Evolutionary conservation across 1,139 yeast species (phyloP), one percentile per base, ranked within the genome.

Genomic region (Yamadazyma trypodendri): DNA sequence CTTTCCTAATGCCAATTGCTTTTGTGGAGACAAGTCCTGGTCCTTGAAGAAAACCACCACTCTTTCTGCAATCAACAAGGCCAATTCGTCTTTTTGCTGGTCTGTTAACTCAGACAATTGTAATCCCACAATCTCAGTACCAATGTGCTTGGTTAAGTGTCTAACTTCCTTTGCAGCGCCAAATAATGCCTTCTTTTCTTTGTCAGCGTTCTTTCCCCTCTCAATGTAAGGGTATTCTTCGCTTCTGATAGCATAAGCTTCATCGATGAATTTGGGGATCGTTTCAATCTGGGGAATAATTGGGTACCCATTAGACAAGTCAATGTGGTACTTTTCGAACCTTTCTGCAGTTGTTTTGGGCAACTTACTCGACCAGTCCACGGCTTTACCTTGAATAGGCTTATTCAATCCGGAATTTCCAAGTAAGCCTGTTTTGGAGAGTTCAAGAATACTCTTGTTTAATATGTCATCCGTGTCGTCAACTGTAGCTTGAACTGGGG

Each of bases 101-200:
- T 75, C 75, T 38, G 52, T 63, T 44, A 77, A 63, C 22, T 75
- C 77, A 14, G 58, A 55, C 39, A 77, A 57, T 54, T 77, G 81
- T 38, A 77, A 54, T 2, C 80, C 81, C 36, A 72, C 69, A 50
- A 78, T 64, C 50, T 76, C 81, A 11, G 80, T 75, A 41, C 82
- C 82, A 42, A 75, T 58, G 41, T 70, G 67, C 42, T 68, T 70
- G 34, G 79, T 72, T 44, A 74, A 58, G 41, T 75, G 45, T 30
- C 49, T 63, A 14, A 75, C 78, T 49, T 73, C 73, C 39, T 56
- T 65, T 16, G 77, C 80, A 37, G 78, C 79, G n/a, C 72, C 68
- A 31, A 75, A 62, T 32, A 75, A 53, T 4, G 77, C 74, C 52
- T 69, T 73, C 62, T 75, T 75, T 43, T 72, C 78, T 4, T 75